Conservation (phyloP, 306 rosid genomes). For the Cucumis hystrix region DNA sequence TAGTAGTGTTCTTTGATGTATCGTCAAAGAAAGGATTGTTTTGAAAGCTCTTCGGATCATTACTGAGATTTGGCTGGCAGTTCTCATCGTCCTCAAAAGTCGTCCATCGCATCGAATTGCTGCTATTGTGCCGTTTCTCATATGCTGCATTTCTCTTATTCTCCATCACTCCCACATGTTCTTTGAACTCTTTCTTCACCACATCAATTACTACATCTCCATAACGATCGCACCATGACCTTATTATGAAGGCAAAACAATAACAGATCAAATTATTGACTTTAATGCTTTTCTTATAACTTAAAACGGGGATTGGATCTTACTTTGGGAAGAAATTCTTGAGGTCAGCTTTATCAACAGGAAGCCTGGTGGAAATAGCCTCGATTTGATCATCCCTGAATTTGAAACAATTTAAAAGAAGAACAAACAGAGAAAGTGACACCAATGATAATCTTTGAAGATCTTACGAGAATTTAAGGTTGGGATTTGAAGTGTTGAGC, state of each 20-base stretch:
- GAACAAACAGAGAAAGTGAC: not conserved
- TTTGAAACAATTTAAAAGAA: not conserved
- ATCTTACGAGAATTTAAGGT: constrained; percentile 54
- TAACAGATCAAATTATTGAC: not conserved
- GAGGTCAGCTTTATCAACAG: constrained; percentile 41
- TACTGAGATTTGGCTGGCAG: constrained; percentile 57
- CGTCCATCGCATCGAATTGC: constrained; percentile 57
- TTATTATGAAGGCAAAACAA: constrained; percentile 2
- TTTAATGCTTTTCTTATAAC: not conserved
- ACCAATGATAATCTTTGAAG: not conserved
- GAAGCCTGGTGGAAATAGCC: constrained; percentile 46
- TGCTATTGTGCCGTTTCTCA: constrained; percentile 27
- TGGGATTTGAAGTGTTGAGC: constrained; percentile 60
- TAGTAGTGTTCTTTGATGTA: not conserved
- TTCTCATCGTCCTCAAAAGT: constrained; percentile 67
- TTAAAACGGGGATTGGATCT: not conserved
- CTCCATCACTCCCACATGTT: constrained; percentile 69
- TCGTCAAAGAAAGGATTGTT: constrained; percentile 30
- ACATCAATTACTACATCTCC: constrained; percentile 65
- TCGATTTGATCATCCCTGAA: constrained; percentile 43
- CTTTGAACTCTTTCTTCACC: constrained; percentile 80
- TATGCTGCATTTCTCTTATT: constrained; percentile 34
- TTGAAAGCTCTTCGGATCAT: constrained; percentile 3
- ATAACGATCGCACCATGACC: constrained; percentile 66
- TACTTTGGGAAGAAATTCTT: constrained; percentile 44